These are phyloP conservation scores for Kluyveromyces aestuarii DNA, from an alignment of 805 yeast genomes.

Conservation along the genomic window DNA sequence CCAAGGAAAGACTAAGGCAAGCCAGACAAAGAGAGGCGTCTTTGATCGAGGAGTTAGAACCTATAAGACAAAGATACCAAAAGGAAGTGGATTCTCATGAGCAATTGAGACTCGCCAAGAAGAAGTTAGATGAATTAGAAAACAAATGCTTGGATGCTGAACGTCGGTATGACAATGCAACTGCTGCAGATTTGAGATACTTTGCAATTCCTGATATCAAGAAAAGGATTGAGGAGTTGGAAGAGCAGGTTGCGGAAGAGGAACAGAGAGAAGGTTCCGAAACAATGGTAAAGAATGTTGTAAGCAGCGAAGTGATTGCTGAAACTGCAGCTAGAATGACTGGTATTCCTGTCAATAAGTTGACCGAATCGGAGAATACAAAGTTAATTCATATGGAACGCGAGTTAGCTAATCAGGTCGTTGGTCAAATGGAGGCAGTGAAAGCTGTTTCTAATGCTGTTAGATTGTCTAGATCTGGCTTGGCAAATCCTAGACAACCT, in stretches of 20 bases:
- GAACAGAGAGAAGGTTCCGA: slow-evolving; percentile 51
- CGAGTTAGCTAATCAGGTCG: slow-evolving; percentile 72
- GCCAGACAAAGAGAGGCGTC: slow-evolving; percentile 77
- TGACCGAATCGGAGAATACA: slow-evolving; percentile 90
- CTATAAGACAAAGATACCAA: slow-evolving; percentile 74
- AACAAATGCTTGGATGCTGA: slow-evolving; percentile 93
- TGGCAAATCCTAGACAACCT: slow-evolving; percentile 94
- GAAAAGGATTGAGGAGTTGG: slow-evolving; percentile 66
- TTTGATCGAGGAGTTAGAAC: slow-evolving; percentile 74
- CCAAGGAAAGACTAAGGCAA: slow-evolving; percentile 74
- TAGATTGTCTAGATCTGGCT: slow-evolving; percentile 85
- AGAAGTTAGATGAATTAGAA: slow-evolving; percentile 86
- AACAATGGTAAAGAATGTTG: slow-evolving; percentile 77
- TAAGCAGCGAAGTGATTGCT: slow-evolving; percentile 86
- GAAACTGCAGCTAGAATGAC: slow-evolving; percentile 95
- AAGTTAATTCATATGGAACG: slow-evolving; percentile 93
- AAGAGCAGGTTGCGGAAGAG: slow-evolving; percentile 69
- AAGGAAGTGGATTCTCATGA: slow-evolving; percentile 89
- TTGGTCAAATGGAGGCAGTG: slow-evolving; percentile 93
- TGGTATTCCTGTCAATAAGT: slow-evolving; percentile 91
- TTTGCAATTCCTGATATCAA: slow-evolving; percentile 94
- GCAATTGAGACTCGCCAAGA: slow-evolving; percentile 79
- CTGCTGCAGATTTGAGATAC: slow-evolving; percentile 93
- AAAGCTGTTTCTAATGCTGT: slow-evolving; percentile 94
- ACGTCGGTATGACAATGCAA: slow-evolving; percentile 87